Evolutionary conservation across 2,329 filamentous ascomycete genomes (phyloP).

Genomic region (Penicillium sp.): DNA sequence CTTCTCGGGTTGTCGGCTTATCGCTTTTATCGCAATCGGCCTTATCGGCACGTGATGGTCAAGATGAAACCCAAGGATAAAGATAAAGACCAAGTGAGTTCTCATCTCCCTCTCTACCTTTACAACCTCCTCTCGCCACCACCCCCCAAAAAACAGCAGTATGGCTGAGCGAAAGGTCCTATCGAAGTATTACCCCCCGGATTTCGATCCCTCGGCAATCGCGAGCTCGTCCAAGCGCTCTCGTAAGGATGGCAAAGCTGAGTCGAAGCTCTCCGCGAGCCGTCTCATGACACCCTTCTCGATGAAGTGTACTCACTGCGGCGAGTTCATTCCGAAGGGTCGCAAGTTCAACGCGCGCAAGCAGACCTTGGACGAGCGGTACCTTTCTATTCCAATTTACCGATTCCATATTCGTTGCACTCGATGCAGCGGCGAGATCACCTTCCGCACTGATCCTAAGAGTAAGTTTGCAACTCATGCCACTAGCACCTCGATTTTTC

Average conservation of each 20-base stretch:
- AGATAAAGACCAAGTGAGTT: too few species aligned
- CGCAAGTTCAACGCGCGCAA: constrained; percentile 94
- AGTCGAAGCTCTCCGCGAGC: constrained; percentile 64
- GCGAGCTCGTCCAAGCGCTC: constrained; percentile 50
- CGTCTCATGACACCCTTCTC: constrained; percentile 74
- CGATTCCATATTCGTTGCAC: constrained; percentile 89
- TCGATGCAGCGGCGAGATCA: constrained; percentile 74
- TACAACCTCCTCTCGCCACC: not conserved
- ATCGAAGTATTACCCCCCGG: constrained; percentile 52
- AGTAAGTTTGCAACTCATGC: constrained; percentile 39
- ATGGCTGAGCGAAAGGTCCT: constrained; percentile 87
- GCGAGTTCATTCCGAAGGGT: constrained; percentile 81
- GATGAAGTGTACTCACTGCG: constrained; percentile 58
- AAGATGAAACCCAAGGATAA: too few species aligned
- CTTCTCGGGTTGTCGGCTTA: too few species aligned
- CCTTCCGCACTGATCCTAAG: constrained; percentile 89
- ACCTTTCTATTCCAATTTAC: constrained; percentile 78
- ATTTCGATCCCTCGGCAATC: constrained; percentile 84
- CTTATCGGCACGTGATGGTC: too few species aligned
- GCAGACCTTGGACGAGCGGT: constrained; percentile 82
- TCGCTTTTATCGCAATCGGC: too few species aligned
- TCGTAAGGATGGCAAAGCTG: constrained; percentile 47
- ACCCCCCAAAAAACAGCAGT: not conserved
- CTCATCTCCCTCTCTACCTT: too few species aligned
- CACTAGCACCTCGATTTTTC: not conserved